Conservation (phyloP, 2,329 filamentous ascomycete genomes). For the Penicillium freii region DNA sequence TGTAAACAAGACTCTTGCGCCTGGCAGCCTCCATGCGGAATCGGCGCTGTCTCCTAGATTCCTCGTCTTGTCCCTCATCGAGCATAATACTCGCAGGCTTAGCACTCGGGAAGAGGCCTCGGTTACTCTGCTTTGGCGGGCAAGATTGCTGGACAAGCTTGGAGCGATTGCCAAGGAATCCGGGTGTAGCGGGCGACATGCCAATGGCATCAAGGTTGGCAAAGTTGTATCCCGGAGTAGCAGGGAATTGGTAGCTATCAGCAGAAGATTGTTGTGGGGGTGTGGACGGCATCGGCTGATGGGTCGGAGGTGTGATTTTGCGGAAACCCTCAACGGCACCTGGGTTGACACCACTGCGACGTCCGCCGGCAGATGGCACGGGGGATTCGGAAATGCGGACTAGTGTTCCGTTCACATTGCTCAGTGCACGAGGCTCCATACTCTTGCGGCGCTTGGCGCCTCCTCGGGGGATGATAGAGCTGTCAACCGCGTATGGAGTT, state of each 20-base stretch:
- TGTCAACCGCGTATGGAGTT: constrained; percentile 66
- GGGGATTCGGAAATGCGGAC: constrained; percentile 38
- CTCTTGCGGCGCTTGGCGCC: constrained; percentile 72
- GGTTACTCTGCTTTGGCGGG: constrained; percentile 52
- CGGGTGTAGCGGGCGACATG: constrained; percentile 49
- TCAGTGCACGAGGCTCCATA: constrained; percentile 72
- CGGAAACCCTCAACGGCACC: constrained; percentile 36
- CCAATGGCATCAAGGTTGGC: constrained; percentile 39
- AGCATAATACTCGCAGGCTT: constrained; percentile 1
- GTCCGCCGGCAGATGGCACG: constrained; percentile 28
- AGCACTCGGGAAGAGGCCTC: constrained; percentile 40
- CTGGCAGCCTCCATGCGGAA: constrained; percentile 68
- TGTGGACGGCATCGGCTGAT: constrained; percentile 18
- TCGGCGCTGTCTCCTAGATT: constrained; percentile 47
- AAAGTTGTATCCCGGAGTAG: constrained; percentile 38
- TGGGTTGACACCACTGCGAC: constrained; percentile 29
- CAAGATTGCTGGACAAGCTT: constrained; percentile 53
- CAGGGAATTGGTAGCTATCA: constrained; percentile 29
- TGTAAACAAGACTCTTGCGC: constrained; percentile 74
- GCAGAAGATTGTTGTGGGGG: constrained; percentile 12
- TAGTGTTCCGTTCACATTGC: constrained; percentile 66
- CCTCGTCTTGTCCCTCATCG: constrained; percentile 28
- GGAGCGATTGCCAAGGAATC: constrained; percentile 44
- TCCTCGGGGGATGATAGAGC: constrained; percentile 64
- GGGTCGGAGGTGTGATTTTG: constrained; percentile 34